These are phyloP conservation scores for Saccharomyces jurei DNA, from an alignment of 805 yeast genomes.

Conservation along the genomic window DNA sequence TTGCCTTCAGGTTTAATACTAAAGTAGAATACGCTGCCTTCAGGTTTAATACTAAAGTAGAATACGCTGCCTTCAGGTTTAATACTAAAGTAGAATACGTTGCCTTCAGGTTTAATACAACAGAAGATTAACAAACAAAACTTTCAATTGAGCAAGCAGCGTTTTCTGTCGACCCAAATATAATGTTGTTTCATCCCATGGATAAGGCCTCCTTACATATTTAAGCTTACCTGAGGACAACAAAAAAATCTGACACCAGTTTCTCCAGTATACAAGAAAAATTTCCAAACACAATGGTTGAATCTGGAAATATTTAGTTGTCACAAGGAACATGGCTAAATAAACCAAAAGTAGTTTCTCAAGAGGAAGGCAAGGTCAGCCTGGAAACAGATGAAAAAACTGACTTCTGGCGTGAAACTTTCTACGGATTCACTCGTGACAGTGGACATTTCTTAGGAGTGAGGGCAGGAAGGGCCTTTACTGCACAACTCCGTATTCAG, in stretches of 20 bases:
- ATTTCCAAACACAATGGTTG: background rate
- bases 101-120: too few species aligned
- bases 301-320: background rate
- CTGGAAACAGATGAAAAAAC: background rate
- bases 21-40: too few species aligned
- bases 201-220: too few species aligned
- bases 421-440: constrained; percentile 2
- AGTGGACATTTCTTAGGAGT: constrained; percentile 2
- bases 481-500: constrained; percentile 3
- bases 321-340: background rate
- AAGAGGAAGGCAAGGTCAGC: background rate
- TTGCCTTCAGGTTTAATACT: too few species aligned
- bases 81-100: too few species aligned
- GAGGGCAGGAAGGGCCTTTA: constrained; percentile 1
- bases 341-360: background rate
- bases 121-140: too few species aligned
- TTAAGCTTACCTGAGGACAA: background rate
- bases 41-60: too few species aligned
- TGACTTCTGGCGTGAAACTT: constrained; percentile 4
- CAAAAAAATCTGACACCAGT: too few species aligned
- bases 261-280: background rate
- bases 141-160: too few species aligned
- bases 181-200: too few species aligned
- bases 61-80: too few species aligned
- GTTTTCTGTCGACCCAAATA: too few species aligned